Evolutionary conservation across 2,329 filamentous ascomycete species (phyloP).

Genomic region (Fusarium austroafricanum): DNA sequence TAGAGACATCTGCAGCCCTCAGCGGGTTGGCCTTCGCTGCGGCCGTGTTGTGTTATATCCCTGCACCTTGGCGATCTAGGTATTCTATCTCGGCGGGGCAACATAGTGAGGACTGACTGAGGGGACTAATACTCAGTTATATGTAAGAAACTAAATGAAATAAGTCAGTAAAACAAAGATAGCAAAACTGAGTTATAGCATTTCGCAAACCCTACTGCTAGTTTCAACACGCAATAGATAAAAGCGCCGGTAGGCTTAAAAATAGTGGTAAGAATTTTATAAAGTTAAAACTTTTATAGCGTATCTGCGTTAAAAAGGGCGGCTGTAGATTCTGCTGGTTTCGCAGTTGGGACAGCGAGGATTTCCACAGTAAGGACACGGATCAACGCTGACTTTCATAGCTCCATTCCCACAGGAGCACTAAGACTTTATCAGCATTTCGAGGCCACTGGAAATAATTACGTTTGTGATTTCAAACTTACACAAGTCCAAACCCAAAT

Average conservation of each 20-base stretch:
- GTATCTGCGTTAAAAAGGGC: not conserved
- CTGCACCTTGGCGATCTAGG: not conserved
- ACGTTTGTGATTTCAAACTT: not conserved
- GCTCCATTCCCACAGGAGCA: slow-evolving; percentile 30
- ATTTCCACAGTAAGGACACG: slow-evolving; percentile 19
- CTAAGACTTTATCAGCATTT: not conserved
- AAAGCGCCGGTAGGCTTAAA: too few species aligned
- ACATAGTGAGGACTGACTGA: not conserved
- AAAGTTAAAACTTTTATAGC: not conserved
- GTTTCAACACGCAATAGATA: too few species aligned
- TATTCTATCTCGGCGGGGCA: not conserved
- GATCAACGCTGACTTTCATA: slow-evolving; percentile 31
- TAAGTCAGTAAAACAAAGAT: too few species aligned
- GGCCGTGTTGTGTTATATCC: not conserved
- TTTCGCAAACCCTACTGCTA: too few species aligned
- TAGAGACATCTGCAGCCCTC: too few species aligned
- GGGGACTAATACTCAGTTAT: not conserved
- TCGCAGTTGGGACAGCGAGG: slow-evolving; percentile 25
- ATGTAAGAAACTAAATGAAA: not conserved
- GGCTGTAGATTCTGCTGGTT: not conserved
- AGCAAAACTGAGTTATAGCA: too few species aligned
- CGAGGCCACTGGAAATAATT: not conserved
- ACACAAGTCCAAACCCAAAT: not conserved
- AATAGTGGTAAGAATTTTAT: not conserved
- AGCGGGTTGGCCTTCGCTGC: not conserved